A percentile compares a stretch with the other conserved stretches of the same genome.
Conservation (phyloP, 192 early-diverging fungal species). For the Geosiphon pyriformis region DNA sequence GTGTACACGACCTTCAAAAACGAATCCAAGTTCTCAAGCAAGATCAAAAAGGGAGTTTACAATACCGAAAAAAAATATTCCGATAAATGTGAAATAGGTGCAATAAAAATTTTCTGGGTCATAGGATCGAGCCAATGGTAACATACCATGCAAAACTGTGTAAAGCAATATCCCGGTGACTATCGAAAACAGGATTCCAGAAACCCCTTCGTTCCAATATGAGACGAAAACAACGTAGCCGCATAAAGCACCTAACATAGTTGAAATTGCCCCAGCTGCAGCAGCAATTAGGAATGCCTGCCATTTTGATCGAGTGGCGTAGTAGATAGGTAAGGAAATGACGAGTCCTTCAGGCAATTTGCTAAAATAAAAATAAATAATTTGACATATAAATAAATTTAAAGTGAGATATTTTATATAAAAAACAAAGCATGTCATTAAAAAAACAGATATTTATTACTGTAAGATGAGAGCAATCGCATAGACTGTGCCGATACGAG, state of each 20-base stretch:
- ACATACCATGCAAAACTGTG: conserved; percentile 20
- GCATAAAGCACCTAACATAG: conserved; percentile 8
- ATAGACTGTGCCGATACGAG: conserved; percentile 6
- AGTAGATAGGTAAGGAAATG: conserved; percentile 16
- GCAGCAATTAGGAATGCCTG: conserved; percentile 12
- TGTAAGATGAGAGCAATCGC: conserved; percentile 17
- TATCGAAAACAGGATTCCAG: conserved; percentile 11
- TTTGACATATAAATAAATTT: background rate
- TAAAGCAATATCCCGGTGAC: conserved; percentile 16
- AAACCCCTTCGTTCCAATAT: conserved; percentile 14
- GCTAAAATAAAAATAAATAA: background rate
- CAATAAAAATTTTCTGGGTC: conserved; percentile 14
- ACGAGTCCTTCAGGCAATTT: conserved; percentile 22
- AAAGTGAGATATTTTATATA: background rate
- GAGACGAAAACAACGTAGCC: conserved; percentile 24
- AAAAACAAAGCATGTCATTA: background rate
- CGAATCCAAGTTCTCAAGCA: too few relatives aligned
- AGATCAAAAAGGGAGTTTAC: conserved; percentile 11
- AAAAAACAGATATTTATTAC: conserved; percentile 5
- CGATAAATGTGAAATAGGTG: conserved; percentile 9
- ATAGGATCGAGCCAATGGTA: conserved; percentile 19
- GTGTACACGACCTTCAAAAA: too few relatives aligned
- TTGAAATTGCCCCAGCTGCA: background rate
- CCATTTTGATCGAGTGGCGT: conserved; percentile 5
- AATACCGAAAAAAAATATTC: conserved; percentile 17